Base-by-base conservation (phyloP, 2,329 filamentous ascomycete genomes). In the Fonsecaea pugnacius region DNA sequence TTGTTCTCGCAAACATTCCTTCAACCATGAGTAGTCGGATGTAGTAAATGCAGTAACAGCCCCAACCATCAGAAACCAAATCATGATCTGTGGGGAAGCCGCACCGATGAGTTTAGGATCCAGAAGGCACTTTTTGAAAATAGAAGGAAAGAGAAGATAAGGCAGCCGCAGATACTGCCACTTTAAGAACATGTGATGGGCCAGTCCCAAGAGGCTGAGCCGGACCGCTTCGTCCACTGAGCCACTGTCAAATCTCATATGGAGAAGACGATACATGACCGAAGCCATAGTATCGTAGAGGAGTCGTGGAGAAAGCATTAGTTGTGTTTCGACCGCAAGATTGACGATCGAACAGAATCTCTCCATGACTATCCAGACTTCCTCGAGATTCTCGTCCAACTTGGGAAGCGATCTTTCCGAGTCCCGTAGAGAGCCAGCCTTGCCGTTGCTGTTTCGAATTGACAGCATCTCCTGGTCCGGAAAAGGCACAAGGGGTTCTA, bases 211-310 rank as follows among this genome's bases (percentile, higher is more conserved):
- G 0, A 81, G 70, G 16, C 78, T 77, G 8, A 78, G 72, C 2
- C 78, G 76, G 10, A 81, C 67, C 1, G 72, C 70, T 66, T 81
- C 78, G 38, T 78, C 68, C 4, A 69, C 53, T 0, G 74, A 74
- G 12, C 67, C 69, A 1, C 32, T 16, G 5, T 70, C 63, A 60
- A 76, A 76, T 3, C 60, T 55, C 72, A 76, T 75, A 36, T 71
- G 52, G 18, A 81, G 67, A 2, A 81, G 73, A 2, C 75, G 77
- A 67, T 81, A 82, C 70, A 77, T 76, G 32, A 78, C 72, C 16
- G 78, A 75, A 2, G 70, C 67, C 76, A 80, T 79, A 27, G 73
- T 73, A 12, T 75, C 68, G 12, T 72, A 56, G 5, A 75, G 62
- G 2, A 68, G 66, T 52, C 70, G 57, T 24, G 65, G 65, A 0